Evolutionary conservation across 129 eudicot genomes (phyloP).

Genomic region (Flaveria trinervia): DNA sequence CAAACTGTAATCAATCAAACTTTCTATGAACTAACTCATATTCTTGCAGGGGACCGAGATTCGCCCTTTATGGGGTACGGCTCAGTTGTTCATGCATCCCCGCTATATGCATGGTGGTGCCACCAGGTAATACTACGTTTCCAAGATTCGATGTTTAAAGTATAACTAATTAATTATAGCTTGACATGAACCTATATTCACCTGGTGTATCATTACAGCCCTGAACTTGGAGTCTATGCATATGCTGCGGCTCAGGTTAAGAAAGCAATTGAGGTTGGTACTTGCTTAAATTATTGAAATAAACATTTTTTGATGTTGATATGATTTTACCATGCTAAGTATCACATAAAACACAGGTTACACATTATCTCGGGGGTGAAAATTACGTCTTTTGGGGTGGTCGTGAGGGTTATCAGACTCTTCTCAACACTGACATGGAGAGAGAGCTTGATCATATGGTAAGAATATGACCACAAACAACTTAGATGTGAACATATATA

Average conservation of each 20-base stretch:
- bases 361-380: constrained; percentile 99
- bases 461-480: constrained; percentile 10
- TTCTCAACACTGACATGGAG: constrained; percentile 96
- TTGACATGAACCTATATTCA: constrained; percentile 1
- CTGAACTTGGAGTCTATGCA: constrained; percentile 90
- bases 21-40: constrained; percentile 9
- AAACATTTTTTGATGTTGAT: not conserved
- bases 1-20: not conserved
- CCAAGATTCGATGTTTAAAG: not conserved
- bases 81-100: constrained; percentile 92
- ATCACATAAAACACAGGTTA: constrained; percentile 52
- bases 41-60: constrained; percentile 66
- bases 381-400: constrained; percentile 99
- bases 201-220: constrained; percentile 46
- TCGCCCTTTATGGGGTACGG: constrained; percentile 97
- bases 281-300: not conserved
- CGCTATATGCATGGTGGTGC: constrained; percentile 99
- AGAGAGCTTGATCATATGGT: constrained; percentile 97
- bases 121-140: constrained; percentile 59
- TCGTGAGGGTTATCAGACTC: constrained; percentile 98
- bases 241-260: constrained; percentile 97
- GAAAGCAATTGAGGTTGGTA: constrained; percentile 90
- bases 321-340: not conserved
- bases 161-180: not conserved
- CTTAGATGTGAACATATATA: not conserved